Evolutionary conservation across 1,139 yeast genomes (phyloP).

Genomic region (Geotrichum citri-aurantii): DNA sequence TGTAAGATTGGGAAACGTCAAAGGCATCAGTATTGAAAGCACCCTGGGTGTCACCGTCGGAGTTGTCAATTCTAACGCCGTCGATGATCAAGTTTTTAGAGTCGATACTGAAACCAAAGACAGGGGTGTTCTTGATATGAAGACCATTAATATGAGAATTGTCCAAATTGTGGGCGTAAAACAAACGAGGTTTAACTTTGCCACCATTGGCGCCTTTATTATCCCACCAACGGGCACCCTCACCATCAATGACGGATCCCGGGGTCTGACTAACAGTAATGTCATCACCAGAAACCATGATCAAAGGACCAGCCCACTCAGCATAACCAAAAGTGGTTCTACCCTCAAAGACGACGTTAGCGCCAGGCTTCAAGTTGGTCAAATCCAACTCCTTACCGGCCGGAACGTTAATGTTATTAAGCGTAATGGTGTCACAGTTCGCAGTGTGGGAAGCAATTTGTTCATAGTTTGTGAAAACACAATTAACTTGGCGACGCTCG

Average conservation of each 20-base stretch:
- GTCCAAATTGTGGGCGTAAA: neutral
- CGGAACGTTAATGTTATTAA: neutral
- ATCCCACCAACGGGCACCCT: conserved; percentile 4
- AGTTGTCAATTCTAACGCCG: neutral
- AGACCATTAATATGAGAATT: neutral
- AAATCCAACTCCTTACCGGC: neutral
- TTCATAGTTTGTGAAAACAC: neutral
- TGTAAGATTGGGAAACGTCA: neutral
- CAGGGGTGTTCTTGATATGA: neutral
- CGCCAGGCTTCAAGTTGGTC: neutral
- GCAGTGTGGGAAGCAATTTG: neutral
- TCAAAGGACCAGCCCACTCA: conserved; percentile 1
- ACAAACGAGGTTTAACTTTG: neutral
- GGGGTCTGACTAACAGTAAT: neutral
- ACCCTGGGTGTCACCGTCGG: neutral
- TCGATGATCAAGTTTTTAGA: neutral
- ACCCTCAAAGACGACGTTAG: neutral
- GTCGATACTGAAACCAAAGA: neutral
- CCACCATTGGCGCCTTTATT: neutral
- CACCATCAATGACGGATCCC: neutral
- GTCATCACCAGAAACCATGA: neutral
- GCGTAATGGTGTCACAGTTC: neutral
- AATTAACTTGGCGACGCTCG: neutral
- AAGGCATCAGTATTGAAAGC: conserved; percentile 1
- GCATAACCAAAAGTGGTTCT: neutral